Percentiles rank a stretch among this genome's conserved stretches.
phyloP scores from a whole-genome alignment of 495 filamentous ascomycete genomes.

The Xylaria bambusicola region DNA sequence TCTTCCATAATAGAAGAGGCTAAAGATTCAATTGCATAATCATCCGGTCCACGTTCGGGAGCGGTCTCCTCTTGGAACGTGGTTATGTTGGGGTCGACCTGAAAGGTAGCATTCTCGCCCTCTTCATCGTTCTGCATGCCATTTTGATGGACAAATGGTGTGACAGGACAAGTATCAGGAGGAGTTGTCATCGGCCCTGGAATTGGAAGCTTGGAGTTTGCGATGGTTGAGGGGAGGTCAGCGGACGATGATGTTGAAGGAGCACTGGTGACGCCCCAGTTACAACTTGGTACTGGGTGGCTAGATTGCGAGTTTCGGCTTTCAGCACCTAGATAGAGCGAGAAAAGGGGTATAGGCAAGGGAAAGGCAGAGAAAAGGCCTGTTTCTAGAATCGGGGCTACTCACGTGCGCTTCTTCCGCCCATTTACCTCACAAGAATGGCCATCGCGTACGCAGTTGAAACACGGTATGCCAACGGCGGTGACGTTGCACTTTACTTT shows the following conservation, averaged over 20 bases:
- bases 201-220: background rate
- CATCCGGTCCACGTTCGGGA: background rate
- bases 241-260: too few relatives aligned
- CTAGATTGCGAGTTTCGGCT: too few relatives aligned
- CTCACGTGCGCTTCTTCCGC: background rate
- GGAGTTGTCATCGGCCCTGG: background rate
- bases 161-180: background rate
- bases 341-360: too few relatives aligned
- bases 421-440: background rate
- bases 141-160: background rate
- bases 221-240: too few relatives aligned
- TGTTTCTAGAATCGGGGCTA: background rate
- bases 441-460: background rate
- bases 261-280: too few relatives aligned
- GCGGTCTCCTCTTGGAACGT: background rate
- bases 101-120: background rate
- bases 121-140: background rate
- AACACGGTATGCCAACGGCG: background rate
- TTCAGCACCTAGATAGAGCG: too few relatives aligned
- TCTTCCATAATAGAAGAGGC: conserved; percentile 5
- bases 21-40: conserved; percentile 1
- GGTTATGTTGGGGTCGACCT: background rate
- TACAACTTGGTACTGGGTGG: too few relatives aligned
- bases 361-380: too few relatives aligned
- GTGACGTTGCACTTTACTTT: conserved; percentile 7